phyloP scores from a whole-genome alignment of 306 rosid species.

The Vachellia pachyceras region DNA sequence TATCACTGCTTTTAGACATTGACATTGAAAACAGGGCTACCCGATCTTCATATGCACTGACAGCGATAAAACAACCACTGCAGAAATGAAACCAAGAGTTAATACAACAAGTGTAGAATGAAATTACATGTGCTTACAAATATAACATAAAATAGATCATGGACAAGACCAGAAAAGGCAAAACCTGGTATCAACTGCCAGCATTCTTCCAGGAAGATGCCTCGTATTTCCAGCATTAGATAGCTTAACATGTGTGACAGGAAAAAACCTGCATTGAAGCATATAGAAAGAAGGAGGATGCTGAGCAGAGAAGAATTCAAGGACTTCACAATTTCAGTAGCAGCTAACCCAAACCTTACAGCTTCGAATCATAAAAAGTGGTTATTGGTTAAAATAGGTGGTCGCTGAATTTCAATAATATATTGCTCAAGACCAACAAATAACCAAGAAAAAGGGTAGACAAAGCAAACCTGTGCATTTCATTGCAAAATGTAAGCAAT shows the following conservation, averaged over 20 bases:
- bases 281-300: constrained; percentile 25
- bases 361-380: not conserved
- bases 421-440: constrained; percentile 12
- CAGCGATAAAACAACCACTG: constrained; percentile 97
- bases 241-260: constrained; percentile 75
- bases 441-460: constrained; percentile 21
- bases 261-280: constrained; percentile 67
- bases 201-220: constrained; percentile 83
- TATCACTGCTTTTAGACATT: constrained; percentile 56
- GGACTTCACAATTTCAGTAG: not conserved
- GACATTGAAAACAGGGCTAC: constrained; percentile 89
- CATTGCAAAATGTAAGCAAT: constrained; percentile 85
- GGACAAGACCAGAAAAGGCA: constrained; percentile 34
- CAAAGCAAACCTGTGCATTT: constrained; percentile 81
- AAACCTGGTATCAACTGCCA: constrained; percentile 83
- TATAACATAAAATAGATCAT: constrained; percentile 11
- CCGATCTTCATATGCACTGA: constrained; percentile 81
- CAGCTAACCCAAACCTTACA: not conserved
- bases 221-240: constrained; percentile 81
- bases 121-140: constrained; percentile 18
- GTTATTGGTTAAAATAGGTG: constrained; percentile 6
- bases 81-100: constrained; percentile 44
- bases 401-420: constrained; percentile 11
- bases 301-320: constrained; percentile 13
- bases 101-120: not conserved